phyloP scores from a whole-genome alignment of 345 rosid species.

The Linum trigynum region DNA sequence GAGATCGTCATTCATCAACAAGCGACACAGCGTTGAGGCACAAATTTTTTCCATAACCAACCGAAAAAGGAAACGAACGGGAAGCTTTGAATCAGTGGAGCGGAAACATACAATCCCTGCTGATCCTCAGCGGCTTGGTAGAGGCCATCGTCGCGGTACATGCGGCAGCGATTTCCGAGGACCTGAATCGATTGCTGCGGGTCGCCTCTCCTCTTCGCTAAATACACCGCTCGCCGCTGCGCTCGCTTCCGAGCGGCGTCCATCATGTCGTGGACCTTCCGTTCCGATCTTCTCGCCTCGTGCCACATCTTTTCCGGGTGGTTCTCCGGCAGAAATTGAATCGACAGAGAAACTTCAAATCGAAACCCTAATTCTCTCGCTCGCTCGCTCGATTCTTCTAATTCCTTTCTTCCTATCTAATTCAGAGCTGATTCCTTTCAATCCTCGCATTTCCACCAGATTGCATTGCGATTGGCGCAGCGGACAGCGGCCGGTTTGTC shows the following conservation, averaged over 20 bases:
- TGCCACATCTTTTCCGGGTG: slow-evolving; percentile 67
- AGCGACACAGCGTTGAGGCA: not conserved
- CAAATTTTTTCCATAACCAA: no score
- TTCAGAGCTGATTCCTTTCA: no score
- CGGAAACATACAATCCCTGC: slow-evolving; percentile 64
- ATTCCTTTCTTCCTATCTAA: no score
- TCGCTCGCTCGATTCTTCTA: no score
- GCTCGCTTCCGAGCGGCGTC: slow-evolving; percentile 98
- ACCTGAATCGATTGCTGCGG: slow-evolving; percentile 89
- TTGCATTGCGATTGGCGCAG: no score
- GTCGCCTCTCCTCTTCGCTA: slow-evolving; percentile 92
- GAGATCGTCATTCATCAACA: not conserved
- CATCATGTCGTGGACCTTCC: slow-evolving; percentile 97
- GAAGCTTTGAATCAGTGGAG: not conserved
- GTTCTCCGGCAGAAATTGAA: not conserved
- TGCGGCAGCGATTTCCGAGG: slow-evolving; percentile 54
- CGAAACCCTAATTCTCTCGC: not conserved
- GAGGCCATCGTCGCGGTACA: slow-evolving; percentile 79
- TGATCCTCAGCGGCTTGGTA: slow-evolving; percentile 82
- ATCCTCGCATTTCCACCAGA: no score
- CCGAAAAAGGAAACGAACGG: not conserved
- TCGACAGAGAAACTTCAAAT: not conserved
- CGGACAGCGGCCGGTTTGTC: no score
- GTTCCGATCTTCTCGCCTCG: slow-evolving; percentile 97
- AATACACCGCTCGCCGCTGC: slow-evolving; percentile 71